Evolutionary conservation across 257 asterid species (phyloP), one percentile per base, ranked within the genome.

Genomic region (Nicotiana attenuata): DNA sequence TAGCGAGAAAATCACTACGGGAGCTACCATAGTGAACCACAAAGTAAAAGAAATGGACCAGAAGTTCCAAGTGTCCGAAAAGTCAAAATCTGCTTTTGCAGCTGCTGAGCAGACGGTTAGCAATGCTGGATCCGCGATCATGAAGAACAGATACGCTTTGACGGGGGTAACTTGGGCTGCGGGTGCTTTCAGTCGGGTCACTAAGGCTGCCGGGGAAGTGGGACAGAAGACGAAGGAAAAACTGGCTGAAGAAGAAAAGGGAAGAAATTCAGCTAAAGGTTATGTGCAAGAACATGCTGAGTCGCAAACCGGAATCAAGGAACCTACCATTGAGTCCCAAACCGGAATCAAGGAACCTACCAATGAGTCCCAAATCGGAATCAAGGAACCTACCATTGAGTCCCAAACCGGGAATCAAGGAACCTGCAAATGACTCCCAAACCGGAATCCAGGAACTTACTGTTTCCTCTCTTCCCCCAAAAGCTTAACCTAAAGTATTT

Each of bases 121-220:
- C 50, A 88, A 61, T 55, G 93, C 94, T 3, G 92, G 94, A 22
- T 84, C 92, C 0, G 90, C 89, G 69, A 85, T 92, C 65, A 90
- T 92, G 94, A 92, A 87, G 81, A 92, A 92, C 85, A 83, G 92
- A 33, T 90, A 89, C 77, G 57, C 89, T 45, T 66, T 92, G 67
- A 90, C 92, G 5, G 96, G 94, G 5, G 86, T 91, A 1, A 64
- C 94, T 5, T 92, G 96, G 96, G 91, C 89, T 31, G 86, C 94
- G 9, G 96, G 92, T 17, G 93, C 94, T 68, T 86, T 89, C 61
- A 89, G 82, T 82, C 75, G 85, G 84, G 96, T 90, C 55, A 81
- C 86, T 16, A 90, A 87, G 83, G 90, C 92, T 65, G 93, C 93
- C 5, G 95, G 84, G 66, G 96, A 90, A 76, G 91, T 90, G 59